Percentiles rank a stretch among this genome's conserved stretches.
phyloP scores from a whole-genome alignment of 2,329 filamentous ascomycete genomes.

The Trichoderma pleuroti region DNA sequence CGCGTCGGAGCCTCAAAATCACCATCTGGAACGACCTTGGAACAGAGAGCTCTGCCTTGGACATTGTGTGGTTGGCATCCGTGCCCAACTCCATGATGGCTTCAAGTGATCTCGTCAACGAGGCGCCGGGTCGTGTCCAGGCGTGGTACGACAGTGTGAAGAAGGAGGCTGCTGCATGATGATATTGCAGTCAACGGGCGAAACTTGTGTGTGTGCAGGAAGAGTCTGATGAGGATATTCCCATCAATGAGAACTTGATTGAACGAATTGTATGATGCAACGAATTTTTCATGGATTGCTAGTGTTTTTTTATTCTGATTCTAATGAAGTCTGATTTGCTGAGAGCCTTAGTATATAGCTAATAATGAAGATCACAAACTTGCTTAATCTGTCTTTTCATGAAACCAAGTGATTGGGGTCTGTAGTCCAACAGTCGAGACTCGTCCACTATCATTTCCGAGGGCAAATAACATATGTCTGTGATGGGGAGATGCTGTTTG shows the following conservation, averaged over 20 bases:
- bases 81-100: background rate
- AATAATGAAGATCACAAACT: background rate
- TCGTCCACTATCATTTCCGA: background rate
- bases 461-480: too few relatives aligned
- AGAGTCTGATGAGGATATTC: background rate
- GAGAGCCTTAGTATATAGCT: background rate
- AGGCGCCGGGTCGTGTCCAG: background rate
- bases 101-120: background rate
- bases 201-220: background rate
- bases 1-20: background rate
- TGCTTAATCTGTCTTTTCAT: background rate
- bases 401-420: background rate
- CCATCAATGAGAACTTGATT: background rate
- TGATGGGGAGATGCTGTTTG: background rate
- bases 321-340: background rate
- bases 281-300: background rate
- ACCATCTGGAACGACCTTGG: constrained; percentile 10
- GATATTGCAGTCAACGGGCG: background rate
- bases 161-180: background rate
- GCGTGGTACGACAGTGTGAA: background rate
- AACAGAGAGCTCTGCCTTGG: background rate
- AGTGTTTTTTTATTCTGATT: background rate
- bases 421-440: background rate
- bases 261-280: background rate
- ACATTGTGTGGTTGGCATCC: background rate